Base-by-base conservation (phyloP, 345 rosid species). In the Syzygium jambos region DNA sequence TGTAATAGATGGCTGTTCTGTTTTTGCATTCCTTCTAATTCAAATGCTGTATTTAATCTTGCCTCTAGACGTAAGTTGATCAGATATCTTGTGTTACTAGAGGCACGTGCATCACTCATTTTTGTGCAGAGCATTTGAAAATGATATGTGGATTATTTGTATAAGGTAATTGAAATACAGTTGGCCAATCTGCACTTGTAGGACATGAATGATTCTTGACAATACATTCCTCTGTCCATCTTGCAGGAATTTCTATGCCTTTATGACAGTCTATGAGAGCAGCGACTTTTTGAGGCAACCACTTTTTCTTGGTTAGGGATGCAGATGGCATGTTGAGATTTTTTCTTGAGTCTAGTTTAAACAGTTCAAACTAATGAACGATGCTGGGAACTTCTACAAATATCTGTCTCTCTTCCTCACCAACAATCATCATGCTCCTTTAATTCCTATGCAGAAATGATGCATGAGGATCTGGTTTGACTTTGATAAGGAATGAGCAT, bases 201-300 rank as follows among this genome's bases (percentile, higher is more conserved):
- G 34, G 43, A 25, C 41, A 46, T 16, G 51, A 52, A 27, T 52
- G 30, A n/a, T 34, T 65, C 53, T 82, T 11, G 61, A 43, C 10
- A n/a, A 43, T 84, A 21, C 25, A 53, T 25, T 87, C 14, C n/a
- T 51, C 59, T 53, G 23, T 87, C 56, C 85, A 27, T 52, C 56
- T 89, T 90, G 85, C 91, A 92, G 93, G 93, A 89, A 88, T 91
- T 85, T 92, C 93, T 23, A 89, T 91, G 94, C 94, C 94, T 88
- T 92, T 91, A 91, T 92, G 92, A 89, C 59, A 41, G 82, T 61
- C 63, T 30, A 78, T 30, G 41, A 57, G 25, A 59, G 57, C 82
- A 90, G 52, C 80, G 9, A 19, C 80, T 86, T 29, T 51, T 51
- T 85, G 41, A 19, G 56, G 86, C 49, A 41, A 88, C 53, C n/a